These are phyloP conservation scores for Astrocystis sublimbata DNA, from an alignment of 495 filamentous ascomycete species.

Conservation along the genomic window DNA sequence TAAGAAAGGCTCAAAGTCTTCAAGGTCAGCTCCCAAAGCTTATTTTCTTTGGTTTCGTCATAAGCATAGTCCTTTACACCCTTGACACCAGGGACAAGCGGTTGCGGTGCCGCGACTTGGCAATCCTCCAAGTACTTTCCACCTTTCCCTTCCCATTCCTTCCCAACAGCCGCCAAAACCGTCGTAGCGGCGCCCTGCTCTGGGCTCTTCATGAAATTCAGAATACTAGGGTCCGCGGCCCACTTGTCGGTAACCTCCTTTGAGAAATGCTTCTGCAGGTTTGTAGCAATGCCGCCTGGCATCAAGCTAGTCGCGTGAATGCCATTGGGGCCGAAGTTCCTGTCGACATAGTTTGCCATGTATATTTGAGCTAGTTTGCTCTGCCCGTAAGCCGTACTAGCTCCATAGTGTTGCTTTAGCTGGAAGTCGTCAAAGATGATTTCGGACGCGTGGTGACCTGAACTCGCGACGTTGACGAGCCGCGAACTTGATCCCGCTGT, in stretches of 20 bases:
- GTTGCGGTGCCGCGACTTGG: slow-evolving; percentile 15
- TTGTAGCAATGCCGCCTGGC: slow-evolving; percentile 17
- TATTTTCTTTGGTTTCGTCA: too few species aligned
- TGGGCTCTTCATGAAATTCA: slow-evolving; percentile 32
- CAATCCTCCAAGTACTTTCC: slow-evolving; percentile 45
- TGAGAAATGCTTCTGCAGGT: slow-evolving; percentile 11
- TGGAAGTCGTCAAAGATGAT: slow-evolving; percentile 47
- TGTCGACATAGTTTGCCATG: slow-evolving; percentile 32
- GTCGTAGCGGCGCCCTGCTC: slow-evolving; percentile 53
- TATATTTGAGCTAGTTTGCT: slow-evolving; percentile 55
- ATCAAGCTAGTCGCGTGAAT: slow-evolving; percentile 28
- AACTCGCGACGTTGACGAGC: slow-evolving; percentile 44
- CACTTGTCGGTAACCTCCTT: slow-evolving; percentile 17
- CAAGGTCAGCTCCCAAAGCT: neutral
- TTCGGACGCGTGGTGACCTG: slow-evolving; percentile 31
- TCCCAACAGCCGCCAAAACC: slow-evolving; percentile 44
- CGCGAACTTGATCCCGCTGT: slow-evolving; percentile 39
- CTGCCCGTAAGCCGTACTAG: slow-evolving; percentile 32
- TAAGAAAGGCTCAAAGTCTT: slow-evolving; percentile 7
- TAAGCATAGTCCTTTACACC: too few species aligned
- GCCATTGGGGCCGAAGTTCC: slow-evolving; percentile 25
- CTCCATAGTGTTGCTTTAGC: slow-evolving; percentile 37
- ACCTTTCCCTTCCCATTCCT: slow-evolving; percentile 41
- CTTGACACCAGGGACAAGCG: neutral
- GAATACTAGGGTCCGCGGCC: slow-evolving; percentile 23